Conservation (phyloP, 108 stramenopile genomes). For the Mediolabrus comicus region DNA sequence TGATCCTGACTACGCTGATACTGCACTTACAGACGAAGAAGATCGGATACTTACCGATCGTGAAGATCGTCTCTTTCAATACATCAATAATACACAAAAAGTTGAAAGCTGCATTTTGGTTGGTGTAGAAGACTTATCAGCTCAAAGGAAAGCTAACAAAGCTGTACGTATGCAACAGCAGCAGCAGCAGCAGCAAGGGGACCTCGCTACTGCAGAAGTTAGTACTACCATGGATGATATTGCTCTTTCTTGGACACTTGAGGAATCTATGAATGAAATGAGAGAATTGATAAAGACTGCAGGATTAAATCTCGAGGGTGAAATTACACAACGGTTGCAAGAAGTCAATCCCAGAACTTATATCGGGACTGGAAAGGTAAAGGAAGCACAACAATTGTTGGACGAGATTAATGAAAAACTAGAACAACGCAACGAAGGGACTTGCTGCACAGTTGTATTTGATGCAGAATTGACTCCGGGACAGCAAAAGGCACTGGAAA, state of each 20-base stretch:
- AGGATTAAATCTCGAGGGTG: slow-evolving; percentile 74
- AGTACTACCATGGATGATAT: neutral
- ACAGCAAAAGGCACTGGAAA: slow-evolving; percentile 89
- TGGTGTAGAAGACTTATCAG: slow-evolving; percentile 74
- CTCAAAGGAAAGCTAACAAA: slow-evolving; percentile 39
- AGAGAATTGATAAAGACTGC: slow-evolving; percentile 90
- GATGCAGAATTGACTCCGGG: slow-evolving; percentile 80
- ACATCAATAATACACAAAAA: slow-evolving; percentile 50
- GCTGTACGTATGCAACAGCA: slow-evolving; percentile 5
- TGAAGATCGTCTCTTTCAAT: slow-evolving; percentile 76
- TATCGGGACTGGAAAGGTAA: slow-evolving; percentile 83
- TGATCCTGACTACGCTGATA: neutral
- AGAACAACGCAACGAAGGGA: slow-evolving; percentile 1
- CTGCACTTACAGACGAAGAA: slow-evolving; percentile 45
- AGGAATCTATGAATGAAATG: slow-evolving; percentile 94
- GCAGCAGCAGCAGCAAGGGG: neutral
- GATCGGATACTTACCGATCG: slow-evolving; percentile 75
- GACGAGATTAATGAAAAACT: slow-evolving; percentile 33
- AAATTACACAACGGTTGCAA: slow-evolving; percentile 86
- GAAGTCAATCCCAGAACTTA: slow-evolving; percentile 93
- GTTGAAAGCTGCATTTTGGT: slow-evolving; percentile 76
- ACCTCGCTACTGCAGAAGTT: neutral
- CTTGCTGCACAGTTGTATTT: slow-evolving; percentile 84
- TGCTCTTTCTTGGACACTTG: slow-evolving; percentile 57
- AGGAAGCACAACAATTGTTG: slow-evolving; percentile 66